Evolutionary conservation across 257 asterid genomes (phyloP).

Genomic region (Nicotiana tomentosiformis): DNA sequence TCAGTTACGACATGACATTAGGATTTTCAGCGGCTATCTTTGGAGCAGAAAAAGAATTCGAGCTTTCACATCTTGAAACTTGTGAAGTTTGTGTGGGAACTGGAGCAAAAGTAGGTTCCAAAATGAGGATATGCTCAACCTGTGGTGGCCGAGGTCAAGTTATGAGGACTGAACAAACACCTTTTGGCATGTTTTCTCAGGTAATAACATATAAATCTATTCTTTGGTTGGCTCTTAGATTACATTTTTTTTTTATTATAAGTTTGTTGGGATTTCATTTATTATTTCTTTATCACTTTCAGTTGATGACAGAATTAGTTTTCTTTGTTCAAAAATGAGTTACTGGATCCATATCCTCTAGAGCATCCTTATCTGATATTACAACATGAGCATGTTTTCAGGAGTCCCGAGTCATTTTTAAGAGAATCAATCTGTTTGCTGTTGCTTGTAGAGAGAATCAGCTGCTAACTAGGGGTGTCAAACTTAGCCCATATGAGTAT

Average conservation of each 20-base stretch:
- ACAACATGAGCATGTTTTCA: background rate
- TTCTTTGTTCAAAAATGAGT: background rate
- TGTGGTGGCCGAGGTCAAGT: conserved; percentile 99
- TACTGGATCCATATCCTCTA: background rate
- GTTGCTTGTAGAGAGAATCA: background rate
- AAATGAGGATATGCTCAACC: conserved; percentile 92
- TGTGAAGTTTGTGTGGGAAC: conserved; percentile 87
- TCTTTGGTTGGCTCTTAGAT: background rate
- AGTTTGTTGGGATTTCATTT: background rate
- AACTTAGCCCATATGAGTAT: background rate
- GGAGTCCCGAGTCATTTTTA: background rate
- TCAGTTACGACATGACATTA: conserved; percentile 81
- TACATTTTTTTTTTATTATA: background rate
- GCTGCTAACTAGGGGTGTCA: background rate
- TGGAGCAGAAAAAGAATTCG: conserved; percentile 95
- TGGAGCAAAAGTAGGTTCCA: conserved; percentile 94
- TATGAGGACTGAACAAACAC: conserved; percentile 98
- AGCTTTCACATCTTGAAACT: conserved; percentile 86
- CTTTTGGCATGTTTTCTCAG: conserved; percentile 99
- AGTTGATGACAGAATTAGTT: background rate
- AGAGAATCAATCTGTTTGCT: background rate
- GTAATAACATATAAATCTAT: conserved; percentile 23
- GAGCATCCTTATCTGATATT: background rate
- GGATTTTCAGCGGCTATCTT: conserved; percentile 87
- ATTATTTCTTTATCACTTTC: background rate